Evolutionary conservation across 129 eudicot species (phyloP).

Genomic region (Pulicaria dysenterica): DNA sequence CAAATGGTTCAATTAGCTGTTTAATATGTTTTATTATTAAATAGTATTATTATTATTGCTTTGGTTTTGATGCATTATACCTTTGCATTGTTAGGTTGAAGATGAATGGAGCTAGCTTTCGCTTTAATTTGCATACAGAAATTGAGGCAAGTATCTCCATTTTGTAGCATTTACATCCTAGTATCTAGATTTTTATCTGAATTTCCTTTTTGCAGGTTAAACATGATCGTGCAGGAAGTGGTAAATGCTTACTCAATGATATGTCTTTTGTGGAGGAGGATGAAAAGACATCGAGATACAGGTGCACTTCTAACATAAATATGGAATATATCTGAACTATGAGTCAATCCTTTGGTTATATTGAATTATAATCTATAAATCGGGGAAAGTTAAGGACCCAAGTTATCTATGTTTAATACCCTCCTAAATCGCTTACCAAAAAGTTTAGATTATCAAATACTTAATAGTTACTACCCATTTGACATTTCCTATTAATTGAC

Average conservation of each 20-base stretch:
- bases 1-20: constrained; percentile 37
- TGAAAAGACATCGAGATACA: constrained; percentile 42
- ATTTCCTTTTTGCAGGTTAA: constrained; percentile 35
- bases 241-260: constrained; percentile 49
- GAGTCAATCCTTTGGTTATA: neutral
- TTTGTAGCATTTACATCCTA: neutral
- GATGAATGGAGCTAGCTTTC: constrained; percentile 47
- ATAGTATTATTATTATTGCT: neutral
- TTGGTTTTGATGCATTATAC: constrained; percentile 13
- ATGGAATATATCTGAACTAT: neutral
- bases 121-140: constrained; percentile 41
- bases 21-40: neutral
- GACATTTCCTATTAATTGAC: constrained; percentile 20
- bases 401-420: too few species aligned
- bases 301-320: constrained; percentile 27
- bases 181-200: constrained; percentile 9
- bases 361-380: neutral
- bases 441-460: too few species aligned
- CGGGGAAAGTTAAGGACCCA: too few species aligned
- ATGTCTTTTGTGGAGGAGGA: constrained; percentile 33
- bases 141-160: constrained; percentile 32
- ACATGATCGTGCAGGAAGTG: constrained; percentile 27
- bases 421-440: too few species aligned
- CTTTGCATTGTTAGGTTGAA: constrained; percentile 42
- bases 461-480: constrained; percentile 3